Conservation (phyloP, 352 stramenopile genomes). For the Phytopythium aichiense region DNA sequence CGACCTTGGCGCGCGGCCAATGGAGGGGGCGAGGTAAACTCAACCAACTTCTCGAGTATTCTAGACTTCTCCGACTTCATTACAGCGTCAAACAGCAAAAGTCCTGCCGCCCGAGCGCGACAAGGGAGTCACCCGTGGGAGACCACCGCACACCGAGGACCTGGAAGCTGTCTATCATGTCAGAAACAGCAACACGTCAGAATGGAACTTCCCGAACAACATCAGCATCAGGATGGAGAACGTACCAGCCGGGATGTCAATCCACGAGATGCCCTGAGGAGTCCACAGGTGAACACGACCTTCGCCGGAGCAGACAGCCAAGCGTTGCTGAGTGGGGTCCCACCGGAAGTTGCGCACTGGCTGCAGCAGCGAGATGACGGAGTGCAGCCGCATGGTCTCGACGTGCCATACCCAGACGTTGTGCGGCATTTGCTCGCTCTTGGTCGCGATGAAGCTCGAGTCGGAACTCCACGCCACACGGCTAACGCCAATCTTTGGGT, state of each 20-base stretch:
- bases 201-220: conserved; percentile 36
- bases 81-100: conserved; percentile 66
- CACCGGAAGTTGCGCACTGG: conserved; percentile 58
- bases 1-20: not conserved
- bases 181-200: conserved; percentile 9
- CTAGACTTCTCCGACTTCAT: not conserved
- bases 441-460: conserved; percentile 65
- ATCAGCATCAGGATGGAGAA: conserved; percentile 30
- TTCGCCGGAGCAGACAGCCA: conserved; percentile 57
- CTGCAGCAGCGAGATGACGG: conserved; percentile 60
- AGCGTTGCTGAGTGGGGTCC: conserved; percentile 39
- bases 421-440: conserved; percentile 80
- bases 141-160: conserved; percentile 64
- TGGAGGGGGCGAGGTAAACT: not conserved
- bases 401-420: conserved; percentile 85
- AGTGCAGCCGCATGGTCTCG: conserved; percentile 64
- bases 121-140: conserved; percentile 38
- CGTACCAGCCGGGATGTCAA: conserved; percentile 54
- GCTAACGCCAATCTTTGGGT: conserved; percentile 68
- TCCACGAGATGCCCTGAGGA: conserved; percentile 56
- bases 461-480: conserved; percentile 64
- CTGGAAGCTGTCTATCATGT: conserved; percentile 54
- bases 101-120: conserved; percentile 55
- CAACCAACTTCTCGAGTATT: too few relatives aligned
- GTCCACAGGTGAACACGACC: conserved; percentile 76